A percentile compares a stretch with the other conserved stretches of the same genome.
phyloP scores from a whole-genome alignment of 768 basidiomycete genomes.

The Xerocomellus dryophilus region DNA sequence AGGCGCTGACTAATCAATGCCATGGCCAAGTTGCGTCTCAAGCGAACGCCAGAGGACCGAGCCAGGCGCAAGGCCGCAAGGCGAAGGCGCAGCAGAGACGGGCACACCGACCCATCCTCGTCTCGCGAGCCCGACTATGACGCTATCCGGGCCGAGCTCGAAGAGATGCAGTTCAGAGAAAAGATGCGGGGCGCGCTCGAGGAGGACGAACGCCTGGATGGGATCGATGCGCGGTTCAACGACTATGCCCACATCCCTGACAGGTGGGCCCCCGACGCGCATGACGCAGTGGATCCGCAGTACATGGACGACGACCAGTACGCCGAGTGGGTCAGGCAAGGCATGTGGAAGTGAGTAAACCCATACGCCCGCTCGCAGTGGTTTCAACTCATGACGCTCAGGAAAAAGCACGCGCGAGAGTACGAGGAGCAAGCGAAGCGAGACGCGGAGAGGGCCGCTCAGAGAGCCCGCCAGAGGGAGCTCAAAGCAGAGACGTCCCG shows the following conservation, averaged over 20 bases:
- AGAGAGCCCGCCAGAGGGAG: constrained; percentile 52
- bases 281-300: constrained; percentile 41
- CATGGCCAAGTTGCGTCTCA: constrained; percentile 55
- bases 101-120: too few relatives aligned
- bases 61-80: constrained; percentile 43
- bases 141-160: constrained; percentile 20
- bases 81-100: constrained; percentile 29
- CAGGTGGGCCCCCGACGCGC: constrained; percentile 53
- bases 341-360: constrained; percentile 75
- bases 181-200: constrained; percentile 71
- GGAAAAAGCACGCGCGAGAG: constrained; percentile 67
- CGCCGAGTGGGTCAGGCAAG: constrained; percentile 78
- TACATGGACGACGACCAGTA: constrained; percentile 85
- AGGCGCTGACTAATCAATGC: constrained; percentile 19
- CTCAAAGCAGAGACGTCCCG: constrained; percentile 51
- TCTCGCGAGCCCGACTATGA: constrained; percentile 33
- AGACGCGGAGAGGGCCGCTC: constrained; percentile 52
- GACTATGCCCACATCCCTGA: constrained; percentile 70
- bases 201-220: constrained; percentile 65
- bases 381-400: constrained; percentile 25
- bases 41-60: constrained; percentile 60
- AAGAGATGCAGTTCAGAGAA: constrained; percentile 65
- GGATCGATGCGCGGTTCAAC: constrained; percentile 60
- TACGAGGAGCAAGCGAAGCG: constrained; percentile 58
- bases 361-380: background rate